A percentile compares a stretch with the other conserved stretches of the same genome.
These are phyloP conservation scores for Phytophthora lateralis DNA, from an alignment of 352 stramenopile species.

Conservation along the genomic window DNA sequence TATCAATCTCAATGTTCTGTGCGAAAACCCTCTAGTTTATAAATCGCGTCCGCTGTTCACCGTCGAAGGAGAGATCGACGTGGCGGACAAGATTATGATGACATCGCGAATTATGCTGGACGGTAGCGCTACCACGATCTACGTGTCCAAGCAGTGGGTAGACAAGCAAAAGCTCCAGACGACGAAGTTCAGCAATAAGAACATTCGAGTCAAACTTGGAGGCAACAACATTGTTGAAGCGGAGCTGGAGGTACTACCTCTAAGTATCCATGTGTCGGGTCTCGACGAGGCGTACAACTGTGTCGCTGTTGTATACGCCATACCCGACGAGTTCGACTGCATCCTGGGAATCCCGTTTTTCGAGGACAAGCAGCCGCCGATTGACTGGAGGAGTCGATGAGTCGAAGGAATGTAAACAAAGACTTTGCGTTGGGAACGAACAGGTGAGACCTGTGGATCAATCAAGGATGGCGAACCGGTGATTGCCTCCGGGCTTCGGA, in stretches of 20 bases:
- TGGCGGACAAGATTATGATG: background rate
- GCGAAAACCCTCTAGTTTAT: conserved; percentile 16
- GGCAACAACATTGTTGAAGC: too few species aligned
- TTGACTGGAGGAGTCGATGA: background rate
- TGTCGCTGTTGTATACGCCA: too few species aligned
- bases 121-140: conserved; percentile 4
- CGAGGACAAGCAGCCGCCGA: too few species aligned
- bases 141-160: conserved; percentile 10
- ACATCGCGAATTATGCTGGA: conserved; percentile 6
- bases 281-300: too few species aligned
- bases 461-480: conserved; percentile 10
- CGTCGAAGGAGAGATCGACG: background rate
- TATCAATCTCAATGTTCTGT: conserved; percentile 12
- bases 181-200: too few species aligned
- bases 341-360: too few species aligned
- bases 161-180: too few species aligned
- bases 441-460: conserved; percentile 3
- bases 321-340: too few species aligned
- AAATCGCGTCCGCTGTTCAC: background rate
- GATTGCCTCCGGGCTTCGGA: conserved; percentile 10
- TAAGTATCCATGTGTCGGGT: too few species aligned
- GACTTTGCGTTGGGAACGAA: background rate
- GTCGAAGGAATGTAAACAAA: background rate
- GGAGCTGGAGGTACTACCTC: too few species aligned
- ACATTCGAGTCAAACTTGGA: too few species aligned